A percentile compares a stretch with the other conserved stretches of the same genome.
phyloP scores from a whole-genome alignment of 768 basidiomycete genomes.

The Psilocybe azurescens region DNA sequence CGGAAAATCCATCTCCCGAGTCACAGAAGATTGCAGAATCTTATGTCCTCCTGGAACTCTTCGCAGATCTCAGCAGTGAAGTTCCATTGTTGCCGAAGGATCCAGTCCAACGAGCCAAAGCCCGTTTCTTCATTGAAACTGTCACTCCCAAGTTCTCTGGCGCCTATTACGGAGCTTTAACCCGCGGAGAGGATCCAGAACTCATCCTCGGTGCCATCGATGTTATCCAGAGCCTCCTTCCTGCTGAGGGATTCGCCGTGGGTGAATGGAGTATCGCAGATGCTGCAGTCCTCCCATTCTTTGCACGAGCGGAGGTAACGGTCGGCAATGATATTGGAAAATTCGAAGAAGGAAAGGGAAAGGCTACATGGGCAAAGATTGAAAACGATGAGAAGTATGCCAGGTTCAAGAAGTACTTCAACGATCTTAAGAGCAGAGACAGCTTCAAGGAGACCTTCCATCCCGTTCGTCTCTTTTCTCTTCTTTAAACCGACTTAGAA shows the following conservation, averaged over 20 bases:
- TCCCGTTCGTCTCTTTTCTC: constrained; percentile 40
- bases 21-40: constrained; percentile 70
- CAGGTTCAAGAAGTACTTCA: constrained; percentile 53
- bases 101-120: constrained; percentile 60
- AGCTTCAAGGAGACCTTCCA: constrained; percentile 63
- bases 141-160: constrained; percentile 51
- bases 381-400: constrained; percentile 50
- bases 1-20: constrained; percentile 62
- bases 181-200: constrained; percentile 45
- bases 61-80: constrained; percentile 62
- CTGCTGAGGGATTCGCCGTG: constrained; percentile 49
- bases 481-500: background rate
- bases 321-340: constrained; percentile 57
- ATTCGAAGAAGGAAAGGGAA: constrained; percentile 53
- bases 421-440: constrained; percentile 51
- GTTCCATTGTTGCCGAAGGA: constrained; percentile 56
- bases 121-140: constrained; percentile 67
- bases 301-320: constrained; percentile 53
- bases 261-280: constrained; percentile 68
- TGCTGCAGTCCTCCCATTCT: constrained; percentile 62
- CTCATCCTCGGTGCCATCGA: constrained; percentile 49
- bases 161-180: constrained; percentile 39
- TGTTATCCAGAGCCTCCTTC: constrained; percentile 53
- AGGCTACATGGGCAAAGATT: constrained; percentile 46
- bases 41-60: constrained; percentile 67